phyloP scores from a whole-genome alignment of 257 asterid species.

The Penstemon newberryi region DNA sequence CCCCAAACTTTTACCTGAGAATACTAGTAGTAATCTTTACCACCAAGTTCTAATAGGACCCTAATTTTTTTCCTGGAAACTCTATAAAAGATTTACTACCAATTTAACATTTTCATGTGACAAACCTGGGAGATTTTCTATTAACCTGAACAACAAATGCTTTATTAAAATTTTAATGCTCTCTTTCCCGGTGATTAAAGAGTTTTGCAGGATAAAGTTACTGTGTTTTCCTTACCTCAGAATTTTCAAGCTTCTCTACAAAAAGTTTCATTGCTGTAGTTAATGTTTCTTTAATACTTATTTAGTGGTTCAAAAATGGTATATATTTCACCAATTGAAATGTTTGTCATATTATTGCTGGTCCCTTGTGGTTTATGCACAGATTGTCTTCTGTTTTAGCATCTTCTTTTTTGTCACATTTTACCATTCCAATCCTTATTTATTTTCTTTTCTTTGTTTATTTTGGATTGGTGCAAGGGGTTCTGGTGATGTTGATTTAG shows the following conservation, averaged over 20 bases:
- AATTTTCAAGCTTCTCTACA: background rate
- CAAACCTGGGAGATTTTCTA: background rate
- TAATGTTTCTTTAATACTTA: conserved; percentile 3
- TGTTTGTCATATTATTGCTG: background rate
- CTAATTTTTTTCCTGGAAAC: background rate
- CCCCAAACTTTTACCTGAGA: no score
- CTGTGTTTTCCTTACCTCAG: background rate
- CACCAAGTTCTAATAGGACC: background rate
- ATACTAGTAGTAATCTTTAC: no score
- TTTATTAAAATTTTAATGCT: background rate
- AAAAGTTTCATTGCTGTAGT: background rate
- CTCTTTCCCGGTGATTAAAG: background rate
- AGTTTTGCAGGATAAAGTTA: background rate
- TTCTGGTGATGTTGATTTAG: conserved; percentile 10
- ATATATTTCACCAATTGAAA: background rate
- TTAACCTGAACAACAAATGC: background rate
- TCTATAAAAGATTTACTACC: background rate
- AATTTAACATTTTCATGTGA: conserved; percentile 1
- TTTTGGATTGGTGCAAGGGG: background rate
- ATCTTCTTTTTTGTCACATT: background rate
- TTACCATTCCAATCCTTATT: background rate
- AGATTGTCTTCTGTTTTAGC: background rate
- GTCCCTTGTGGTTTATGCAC: background rate
- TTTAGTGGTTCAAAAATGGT: background rate
- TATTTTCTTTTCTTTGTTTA: background rate